A percentile compares a stretch with the other conserved stretches of the same genome.
These are phyloP conservation scores for Vachellia collinsii DNA, from an alignment of 306 rosid genomes.

Conservation along the genomic window DNA sequence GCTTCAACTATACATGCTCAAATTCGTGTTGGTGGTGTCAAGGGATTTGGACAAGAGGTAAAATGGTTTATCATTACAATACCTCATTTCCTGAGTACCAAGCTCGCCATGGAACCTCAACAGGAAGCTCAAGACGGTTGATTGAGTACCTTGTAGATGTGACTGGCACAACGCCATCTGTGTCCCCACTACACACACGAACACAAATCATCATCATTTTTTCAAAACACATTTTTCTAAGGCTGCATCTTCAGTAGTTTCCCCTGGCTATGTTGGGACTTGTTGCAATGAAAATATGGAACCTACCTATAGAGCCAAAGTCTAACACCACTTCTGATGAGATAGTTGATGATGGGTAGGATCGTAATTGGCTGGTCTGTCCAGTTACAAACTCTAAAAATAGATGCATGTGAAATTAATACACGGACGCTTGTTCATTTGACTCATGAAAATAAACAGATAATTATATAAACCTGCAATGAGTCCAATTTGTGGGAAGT, in stretches of 20 bases:
- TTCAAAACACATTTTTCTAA: background rate
- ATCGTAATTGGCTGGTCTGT: conserved; percentile 37
- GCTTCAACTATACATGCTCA: background rate
- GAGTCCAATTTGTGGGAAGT: conserved; percentile 49
- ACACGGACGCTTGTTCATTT: background rate
- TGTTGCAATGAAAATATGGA: background rate
- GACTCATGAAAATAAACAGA: background rate
- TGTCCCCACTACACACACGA: conserved; percentile 55
- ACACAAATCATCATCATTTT: background rate
- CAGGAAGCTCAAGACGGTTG: conserved; percentile 45
- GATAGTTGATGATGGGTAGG: conserved; percentile 39
- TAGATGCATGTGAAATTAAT: conserved; percentile 4
- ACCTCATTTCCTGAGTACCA: conserved; percentile 64
- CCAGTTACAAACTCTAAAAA: conserved; percentile 39
- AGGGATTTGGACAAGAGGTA: background rate
- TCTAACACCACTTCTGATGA: conserved; percentile 8
- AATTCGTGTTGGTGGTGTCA: background rate
- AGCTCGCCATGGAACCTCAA: conserved; percentile 51
- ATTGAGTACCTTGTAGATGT: conserved; percentile 61
- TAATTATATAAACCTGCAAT: conserved; percentile 46
- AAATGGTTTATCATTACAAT: background rate
- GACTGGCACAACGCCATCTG: conserved; percentile 55
- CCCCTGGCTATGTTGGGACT: background rate
- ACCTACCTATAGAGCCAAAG: conserved; percentile 49
- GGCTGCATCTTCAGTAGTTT: background rate